Evolutionary conservation across 441 rosid species (phyloP), one percentile per base, ranked within the genome.

Genomic region (Viola pubescens): DNA sequence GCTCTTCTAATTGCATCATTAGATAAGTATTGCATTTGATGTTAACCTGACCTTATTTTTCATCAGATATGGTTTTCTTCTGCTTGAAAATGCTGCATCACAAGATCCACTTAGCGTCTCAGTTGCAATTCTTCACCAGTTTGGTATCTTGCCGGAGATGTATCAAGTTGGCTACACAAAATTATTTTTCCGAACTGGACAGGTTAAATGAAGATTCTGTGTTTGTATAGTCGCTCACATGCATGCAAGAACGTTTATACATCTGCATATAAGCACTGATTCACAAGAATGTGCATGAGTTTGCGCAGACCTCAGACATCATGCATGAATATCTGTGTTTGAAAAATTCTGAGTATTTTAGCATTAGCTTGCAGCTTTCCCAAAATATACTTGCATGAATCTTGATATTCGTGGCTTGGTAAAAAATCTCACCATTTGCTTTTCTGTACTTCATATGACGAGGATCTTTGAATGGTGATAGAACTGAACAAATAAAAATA

Each of bases 141-240:
- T 94, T 56, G 82, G 85, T 70, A 88, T 94, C 66, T 81, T 88
- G 82, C 97, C 97, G 4, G 99, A 94, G 84, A 90, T 94, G 97
- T 90, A 90, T 75, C 97, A 91, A 87, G 99, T 91, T 73, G 97
- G 99, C 66, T 94, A 88, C 80, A 90, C 97, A 14, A 94, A 94
- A 61, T 68, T 94, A 70, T 94, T 94, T 80, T 88, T 94, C 73
- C 91, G 97, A 55, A 76, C 97, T 8, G 97, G 97, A 48, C 97
- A 91, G 99, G 99, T 94, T 70, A 61, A 64, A 56, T 68, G 37
- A 58, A 47, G 43, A 48, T 12, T 54, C 10, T 34, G 8, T 16
- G n/a, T 8, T 38, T 39, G 0, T 16, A 12, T 52, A 46, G 5
- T 39, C 9, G 6, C 34, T 26, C 34, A 52, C n/a, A 5, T 16